Evolutionary conservation across 1,284 basidiomycete genomes (phyloP), one percentile per base, ranked within the genome.

Genomic region (Macrocystidia cucumis): DNA sequence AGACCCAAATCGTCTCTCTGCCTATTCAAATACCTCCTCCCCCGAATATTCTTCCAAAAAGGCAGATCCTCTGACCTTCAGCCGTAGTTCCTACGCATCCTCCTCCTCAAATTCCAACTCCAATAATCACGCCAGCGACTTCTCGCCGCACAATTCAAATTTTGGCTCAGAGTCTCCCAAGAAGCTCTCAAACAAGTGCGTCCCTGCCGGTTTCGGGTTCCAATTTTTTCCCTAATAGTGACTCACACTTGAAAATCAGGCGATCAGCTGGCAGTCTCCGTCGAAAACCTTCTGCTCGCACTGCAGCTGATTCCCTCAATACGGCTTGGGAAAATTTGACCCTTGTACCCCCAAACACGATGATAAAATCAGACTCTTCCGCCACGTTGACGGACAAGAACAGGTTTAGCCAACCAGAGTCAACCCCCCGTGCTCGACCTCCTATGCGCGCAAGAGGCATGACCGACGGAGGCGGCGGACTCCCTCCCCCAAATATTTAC

Each of bases 81-180:
- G 69, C 46, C 62, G 73, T 37, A 52, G 60, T 12, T 78, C 76
- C 2, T 73, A 72, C 49, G 65, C 67, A 19, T 77, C 78, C 3
- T 69, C 73, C 11, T 75, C 74, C 4, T 70, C 73, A 9, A 59
- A 67, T 41, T 74, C 69, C 24, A 59, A 67, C 41, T 74, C 69
- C 24, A 62, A 69, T 47, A 44, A 50, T 21, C 51, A 51, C 44
- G 47, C 49, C 12, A 44, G 49, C 31, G 57, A 60, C 19, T 38
- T 50, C 9, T 52, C 50, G 7, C 45, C 50, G 28, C n/a, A n/a
- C n/a, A n/a, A n/a, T n/a, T n/a, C n/a, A n/a, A n/a, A n/a, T n/a
- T n/a, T n/a, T n/a, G n/a, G n/a, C n/a, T n/a, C n/a, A n/a, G 43
- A 35, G 21, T 42, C 35, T 27, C 39, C 41, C 22, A 55, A 50